These are phyloP conservation scores for Leccinum fallax DNA, from an alignment of 1,284 basidiomycete genomes.

Conservation along the genomic window DNA sequence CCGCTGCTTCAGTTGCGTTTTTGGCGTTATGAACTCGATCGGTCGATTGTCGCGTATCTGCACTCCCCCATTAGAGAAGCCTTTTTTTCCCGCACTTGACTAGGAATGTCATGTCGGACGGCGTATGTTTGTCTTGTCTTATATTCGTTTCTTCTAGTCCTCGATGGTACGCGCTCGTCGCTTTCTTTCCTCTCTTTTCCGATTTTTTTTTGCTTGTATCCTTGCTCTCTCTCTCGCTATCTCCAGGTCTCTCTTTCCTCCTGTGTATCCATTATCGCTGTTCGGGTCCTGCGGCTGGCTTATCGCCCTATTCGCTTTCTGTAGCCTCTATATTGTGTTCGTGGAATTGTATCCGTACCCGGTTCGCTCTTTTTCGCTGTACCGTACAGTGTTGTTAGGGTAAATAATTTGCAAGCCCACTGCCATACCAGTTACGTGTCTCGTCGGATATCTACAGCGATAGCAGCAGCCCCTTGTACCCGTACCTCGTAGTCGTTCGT, in stretches of 20 bases:
- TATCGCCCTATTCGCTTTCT: neutral
- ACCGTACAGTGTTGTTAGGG: neutral
- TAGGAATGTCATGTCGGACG: neutral
- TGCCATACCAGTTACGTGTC: neutral
- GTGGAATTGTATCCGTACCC: neutral
- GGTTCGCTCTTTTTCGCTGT: neutral
- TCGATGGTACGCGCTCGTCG: neutral
- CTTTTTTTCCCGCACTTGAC: no score
- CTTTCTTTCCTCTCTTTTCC: neutral
- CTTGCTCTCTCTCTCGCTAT: neutral
- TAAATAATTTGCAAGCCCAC: neutral
- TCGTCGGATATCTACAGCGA: neutral
- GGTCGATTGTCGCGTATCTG: neutral
- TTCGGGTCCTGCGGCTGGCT: neutral
- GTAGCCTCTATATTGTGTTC: neutral
- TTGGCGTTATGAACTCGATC: conserved; percentile 8
- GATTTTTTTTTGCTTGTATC: neutral
- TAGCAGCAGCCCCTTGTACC: no score
- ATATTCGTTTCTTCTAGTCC: neutral
- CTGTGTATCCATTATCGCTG: neutral
- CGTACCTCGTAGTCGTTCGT: neutral
- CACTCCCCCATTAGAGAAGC: neutral
- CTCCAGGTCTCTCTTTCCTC: neutral
- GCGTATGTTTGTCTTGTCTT: neutral
- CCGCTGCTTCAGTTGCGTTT: conserved; percentile 12